phyloP scores from a whole-genome alignment of 1,139 yeast species.

The Pichia sorboxylosa region DNA sequence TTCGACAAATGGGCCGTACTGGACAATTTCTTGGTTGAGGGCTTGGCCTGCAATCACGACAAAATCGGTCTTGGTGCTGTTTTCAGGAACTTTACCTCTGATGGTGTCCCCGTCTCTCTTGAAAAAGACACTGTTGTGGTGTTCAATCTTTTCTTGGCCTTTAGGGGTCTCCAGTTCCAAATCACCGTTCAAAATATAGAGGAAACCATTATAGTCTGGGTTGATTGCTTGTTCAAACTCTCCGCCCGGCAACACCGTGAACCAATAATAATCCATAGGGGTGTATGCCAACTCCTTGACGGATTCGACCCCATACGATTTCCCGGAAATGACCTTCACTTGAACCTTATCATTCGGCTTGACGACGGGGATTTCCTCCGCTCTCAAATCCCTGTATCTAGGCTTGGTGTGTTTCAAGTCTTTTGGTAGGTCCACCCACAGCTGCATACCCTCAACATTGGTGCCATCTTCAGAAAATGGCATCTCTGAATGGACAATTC shows the following conservation, averaged over 20 bases:
- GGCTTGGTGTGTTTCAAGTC: constrained; percentile 60
- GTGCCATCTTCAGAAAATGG: constrained; percentile 54
- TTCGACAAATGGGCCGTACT: constrained; percentile 86
- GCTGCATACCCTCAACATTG: constrained; percentile 62
- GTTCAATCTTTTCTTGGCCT: constrained; percentile 22
- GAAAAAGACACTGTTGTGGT: constrained; percentile 51
- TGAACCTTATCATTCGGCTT: constrained; percentile 56
- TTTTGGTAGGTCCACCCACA: constrained; percentile 86
- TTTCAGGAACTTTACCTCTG: constrained; percentile 36
- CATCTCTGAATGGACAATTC: constrained; percentile 79
- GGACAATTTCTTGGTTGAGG: constrained; percentile 67
- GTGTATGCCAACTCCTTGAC: constrained; percentile 72
- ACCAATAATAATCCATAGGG: constrained; percentile 70
- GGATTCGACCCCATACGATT: constrained; percentile 63
- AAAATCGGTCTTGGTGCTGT: constrained; percentile 35
- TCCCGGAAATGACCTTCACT: constrained; percentile 71
- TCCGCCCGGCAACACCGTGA: constrained; percentile 57
- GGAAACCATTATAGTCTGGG: constrained; percentile 54
- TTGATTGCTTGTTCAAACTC: constrained; percentile 52
- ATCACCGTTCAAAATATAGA: constrained; percentile 56
- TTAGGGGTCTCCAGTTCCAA: constrained; percentile 35
- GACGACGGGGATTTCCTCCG: constrained; percentile 59
- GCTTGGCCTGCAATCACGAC: constrained; percentile 69
- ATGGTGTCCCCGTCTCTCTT: constrained; percentile 52
- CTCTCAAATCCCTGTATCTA: constrained; percentile 67